Evolutionary conservation across 495 filamentous ascomycete species (phyloP).

Genomic region (Neurospora tetrasperma): DNA sequence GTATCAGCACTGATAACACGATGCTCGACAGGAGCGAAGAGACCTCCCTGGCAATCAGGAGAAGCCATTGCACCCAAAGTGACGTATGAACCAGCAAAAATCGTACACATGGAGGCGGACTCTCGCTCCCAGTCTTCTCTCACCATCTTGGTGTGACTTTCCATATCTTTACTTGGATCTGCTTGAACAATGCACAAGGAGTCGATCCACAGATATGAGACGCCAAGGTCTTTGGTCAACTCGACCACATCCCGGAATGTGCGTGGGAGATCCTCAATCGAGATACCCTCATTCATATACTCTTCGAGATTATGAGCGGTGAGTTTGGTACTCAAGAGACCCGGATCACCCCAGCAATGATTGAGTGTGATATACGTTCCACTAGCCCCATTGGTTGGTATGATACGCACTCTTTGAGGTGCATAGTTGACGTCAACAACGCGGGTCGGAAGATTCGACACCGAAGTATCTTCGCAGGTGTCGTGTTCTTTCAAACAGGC

Average conservation of each 20-base stretch:
- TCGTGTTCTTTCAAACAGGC: background rate
- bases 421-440: background rate
- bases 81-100: background rate
- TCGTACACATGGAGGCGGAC: background rate
- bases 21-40: background rate
- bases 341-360: background rate
- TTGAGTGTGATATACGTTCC: background rate
- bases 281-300: background rate
- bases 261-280: background rate
- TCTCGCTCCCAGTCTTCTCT: background rate
- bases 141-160: background rate
- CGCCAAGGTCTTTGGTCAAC: background rate
- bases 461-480: background rate
- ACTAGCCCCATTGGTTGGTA: background rate
- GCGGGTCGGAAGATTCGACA: background rate
- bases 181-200: background rate
- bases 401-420: background rate
- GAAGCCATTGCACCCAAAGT: background rate
- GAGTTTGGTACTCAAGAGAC: background rate
- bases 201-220: background rate
- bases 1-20: too few relatives aligned
- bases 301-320: background rate
- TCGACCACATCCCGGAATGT: background rate
- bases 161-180: background rate
- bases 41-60: background rate